Evolutionary conservation across 176 grass and related monocot genomes (phyloP).

Genomic region (Paspalum vaginatum): DNA sequence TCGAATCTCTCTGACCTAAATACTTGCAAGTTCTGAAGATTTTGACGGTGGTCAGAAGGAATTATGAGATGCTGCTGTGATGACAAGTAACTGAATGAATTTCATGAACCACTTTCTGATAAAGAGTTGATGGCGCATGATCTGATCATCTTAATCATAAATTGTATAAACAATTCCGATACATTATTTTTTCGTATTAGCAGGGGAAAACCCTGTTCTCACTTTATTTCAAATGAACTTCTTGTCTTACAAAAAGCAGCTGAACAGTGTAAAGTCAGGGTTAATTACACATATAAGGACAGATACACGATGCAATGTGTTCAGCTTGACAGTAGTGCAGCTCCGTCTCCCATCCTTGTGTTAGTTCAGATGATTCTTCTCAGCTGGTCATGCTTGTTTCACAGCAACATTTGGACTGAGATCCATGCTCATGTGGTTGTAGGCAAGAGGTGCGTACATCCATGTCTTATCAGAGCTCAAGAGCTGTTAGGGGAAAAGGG

Average conservation of each 20-base stretch:
- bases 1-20: not conserved
- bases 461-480: conserved; percentile 59
- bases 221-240: not conserved
- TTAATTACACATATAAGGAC: conserved; percentile 17
- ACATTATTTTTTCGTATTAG: not conserved
- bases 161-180: not conserved
- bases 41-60: not conserved
- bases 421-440: conserved; percentile 37
- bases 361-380: not conserved
- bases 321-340: not conserved
- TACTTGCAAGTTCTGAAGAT: not conserved
- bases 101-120: too few species aligned
- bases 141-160: not conserved
- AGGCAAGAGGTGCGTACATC: conserved; percentile 51
- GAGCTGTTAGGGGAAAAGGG: not conserved
- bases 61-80: not conserved
- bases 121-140: not conserved
- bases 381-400: conserved; percentile 4
- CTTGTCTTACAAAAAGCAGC: conserved; percentile 3
- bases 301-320: conserved; percentile 2
- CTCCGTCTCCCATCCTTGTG: not conserved
- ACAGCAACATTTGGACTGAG: not conserved
- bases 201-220: not conserved
- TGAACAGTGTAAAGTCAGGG: conserved; percentile 27
- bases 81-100: not conserved